Base-by-base conservation (phyloP, 129 eudicot species). In the Saposhnikovia divaricata region DNA sequence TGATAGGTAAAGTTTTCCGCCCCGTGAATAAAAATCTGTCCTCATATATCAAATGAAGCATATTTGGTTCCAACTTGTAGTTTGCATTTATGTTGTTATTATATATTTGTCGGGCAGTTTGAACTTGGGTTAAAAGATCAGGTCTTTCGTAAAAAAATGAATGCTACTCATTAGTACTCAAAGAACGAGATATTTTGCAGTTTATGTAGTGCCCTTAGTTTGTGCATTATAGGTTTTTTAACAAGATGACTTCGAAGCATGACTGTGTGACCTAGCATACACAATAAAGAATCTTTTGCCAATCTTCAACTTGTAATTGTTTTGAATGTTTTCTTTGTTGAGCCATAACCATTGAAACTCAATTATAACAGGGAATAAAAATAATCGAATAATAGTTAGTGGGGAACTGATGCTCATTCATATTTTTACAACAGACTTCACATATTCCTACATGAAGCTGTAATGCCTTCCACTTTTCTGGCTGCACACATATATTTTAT, bases 341-440 rank as follows among this genome's bases (percentile, higher is more conserved):
- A 61, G 5, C 34, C 34, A n/a, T 21, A 10, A 61, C 69, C 34
- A 61, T 11, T n/a, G 11, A 61, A 21, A 61, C 34, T 61, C 69
- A 61, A 61, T 25, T 37, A 61, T 61, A 61, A 23, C 34, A n/a
- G 69, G 34, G 69, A 16, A 61, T 61, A 25, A 57, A 25, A 57
- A 23, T 8, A 61, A n/a, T 61, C 6, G 15, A 61, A 61, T 25
- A n/a, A 3, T n/a, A 25, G 69, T 61, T 2, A 23, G 69, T n/a
- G 66, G 66, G 66, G 34, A 61, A 61, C 34, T 61, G 69, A 61
- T n/a, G 69, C 69, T 61, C 69, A 25, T 61, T 59, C 25, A 61
- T 61, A n/a, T n/a, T 61, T 16, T 61, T 25, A n/a, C 16, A 9
- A 13, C 6, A n/a, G 15, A 12, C 5, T 61, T 61, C 15, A 61